Percentiles rank a stretch among this genome's conserved stretches.
Evolutionary conservation across 2,329 filamentous ascomycete species (phyloP).

Genomic region (Bertia moriformis): DNA sequence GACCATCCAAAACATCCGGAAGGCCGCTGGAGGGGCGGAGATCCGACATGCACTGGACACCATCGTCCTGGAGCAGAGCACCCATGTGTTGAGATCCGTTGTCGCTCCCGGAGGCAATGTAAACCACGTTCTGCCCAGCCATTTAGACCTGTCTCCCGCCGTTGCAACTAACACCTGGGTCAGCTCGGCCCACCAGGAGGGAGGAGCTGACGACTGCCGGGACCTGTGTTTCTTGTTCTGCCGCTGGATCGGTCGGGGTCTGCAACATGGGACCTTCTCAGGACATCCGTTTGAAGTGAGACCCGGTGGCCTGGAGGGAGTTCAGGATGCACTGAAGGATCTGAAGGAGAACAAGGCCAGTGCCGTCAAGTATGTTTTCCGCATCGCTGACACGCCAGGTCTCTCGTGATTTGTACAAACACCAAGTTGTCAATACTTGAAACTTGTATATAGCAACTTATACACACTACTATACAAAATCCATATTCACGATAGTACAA

Average conservation of each 20-base stretch:
- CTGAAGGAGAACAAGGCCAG: conserved; percentile 45
- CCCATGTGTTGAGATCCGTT: not conserved
- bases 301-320: conserved; percentile 34
- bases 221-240: not conserved
- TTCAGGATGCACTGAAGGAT: conserved; percentile 34
- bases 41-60: conserved; percentile 41
- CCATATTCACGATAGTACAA: too few relatives aligned
- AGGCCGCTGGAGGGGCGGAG: conserved; percentile 22
- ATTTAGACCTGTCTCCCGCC: too few relatives aligned
- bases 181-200: not conserved
- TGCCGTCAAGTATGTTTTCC: conserved; percentile 50
- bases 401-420: too few relatives aligned
- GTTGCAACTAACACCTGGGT: not conserved
- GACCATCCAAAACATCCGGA: conserved; percentile 27
- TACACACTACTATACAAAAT: too few relatives aligned
- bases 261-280: conserved; percentile 32
- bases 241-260: conserved; percentile 16
- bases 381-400: conserved; percentile 16
- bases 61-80: conserved; percentile 33
- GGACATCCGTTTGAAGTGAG: conserved; percentile 34
- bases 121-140: too few relatives aligned
- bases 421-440: too few relatives aligned
- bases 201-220: not conserved
- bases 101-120: not conserved
- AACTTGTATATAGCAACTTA: too few relatives aligned